Base-by-base conservation (phyloP, 2,329 filamentous ascomycete species). In the Helminthosporium solani region DNA sequence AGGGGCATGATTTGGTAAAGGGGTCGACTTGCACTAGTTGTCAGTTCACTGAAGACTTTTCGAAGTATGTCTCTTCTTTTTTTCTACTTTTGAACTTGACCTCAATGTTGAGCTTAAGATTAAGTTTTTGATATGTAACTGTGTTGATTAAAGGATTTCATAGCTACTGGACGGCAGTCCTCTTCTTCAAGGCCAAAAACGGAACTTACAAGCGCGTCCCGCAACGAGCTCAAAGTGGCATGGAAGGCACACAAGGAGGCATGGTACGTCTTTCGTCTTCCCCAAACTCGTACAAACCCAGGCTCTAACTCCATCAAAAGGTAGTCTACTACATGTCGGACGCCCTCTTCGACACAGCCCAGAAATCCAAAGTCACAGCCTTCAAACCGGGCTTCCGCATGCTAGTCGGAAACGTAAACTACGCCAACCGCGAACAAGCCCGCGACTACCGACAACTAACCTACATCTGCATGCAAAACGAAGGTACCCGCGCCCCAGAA, bases 301-400 rank as follows among this genome's bases (percentile, higher is more conserved):
- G 20, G 5, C 34, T 9, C n/a, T 23, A 36, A 11, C 3, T 18
- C 12, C 23, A 9, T 9, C 23, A 25, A n/a, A 60, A 72, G 53
- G 70, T 70, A 1, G 71, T 75, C 14, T 75, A 75, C 63, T 75
- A 75, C 52, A 71, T 74, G 49, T 63, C 73, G 62, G 71, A 41
- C 62, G 57, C 57, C 0, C 56, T 61, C 45, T 61, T 61, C 44
- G 57, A 61, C 41, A 56, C 68, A 2, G 60, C 58, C 0, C 60
- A 58, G 1, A 63, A 68, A n/a, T 70, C 57, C 12, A 53, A 61
- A 2, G 71, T 74, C 1, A 74, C 71, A 1, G 73, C 73, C 0
- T 75, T 74, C 57, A 71, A 49, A 36, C 54, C 53, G n/a, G 58
- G 74, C 8, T 77, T 77, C 67, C 71, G 74, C 34, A 76, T 77